Evolutionary conservation across 495 filamentous ascomycete species (phyloP).

Genomic region (Aspergillus hancockii): DNA sequence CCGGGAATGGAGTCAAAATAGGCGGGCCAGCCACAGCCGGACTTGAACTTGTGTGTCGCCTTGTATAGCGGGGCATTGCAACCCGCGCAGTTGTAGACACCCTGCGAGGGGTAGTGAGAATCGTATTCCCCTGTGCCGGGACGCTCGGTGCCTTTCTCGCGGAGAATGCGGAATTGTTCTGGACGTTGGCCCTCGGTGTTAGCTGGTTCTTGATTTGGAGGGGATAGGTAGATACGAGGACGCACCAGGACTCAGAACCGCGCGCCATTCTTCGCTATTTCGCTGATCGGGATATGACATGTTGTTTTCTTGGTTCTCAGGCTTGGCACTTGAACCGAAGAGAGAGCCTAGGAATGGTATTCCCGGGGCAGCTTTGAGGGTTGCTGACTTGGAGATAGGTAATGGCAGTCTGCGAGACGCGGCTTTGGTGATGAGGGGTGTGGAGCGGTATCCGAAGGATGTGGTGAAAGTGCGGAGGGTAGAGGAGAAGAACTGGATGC

Average conservation of each 20-base stretch:
- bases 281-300: conserved; percentile 84
- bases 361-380: conserved; percentile 61
- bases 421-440: conserved; percentile 30
- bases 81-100: conserved; percentile 82
- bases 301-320: conserved; percentile 43
- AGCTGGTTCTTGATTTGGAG: conserved; percentile 6
- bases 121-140: conserved; percentile 81
- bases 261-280: conserved; percentile 81
- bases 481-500: conserved; percentile 50
- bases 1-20: conserved; percentile 94
- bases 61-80: conserved; percentile 88
- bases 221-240: neutral
- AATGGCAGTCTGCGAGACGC: conserved; percentile 32
- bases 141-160: conserved; percentile 86
- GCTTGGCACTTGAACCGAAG: conserved; percentile 61
- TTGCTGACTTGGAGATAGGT: conserved; percentile 35
- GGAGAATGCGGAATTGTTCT: conserved; percentile 94
- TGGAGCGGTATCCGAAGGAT: conserved; percentile 28
- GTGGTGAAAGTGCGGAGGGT: conserved; percentile 51
- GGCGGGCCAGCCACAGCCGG: conserved; percentile 95
- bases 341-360: conserved; percentile 78
- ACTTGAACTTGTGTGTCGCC: conserved; percentile 90
- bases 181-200: conserved; percentile 12
- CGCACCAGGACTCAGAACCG: conserved; percentile 73
- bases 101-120: conserved; percentile 72